Conservation (phyloP, 129 eudicot species). For the Centaurea solstitialis region DNA sequence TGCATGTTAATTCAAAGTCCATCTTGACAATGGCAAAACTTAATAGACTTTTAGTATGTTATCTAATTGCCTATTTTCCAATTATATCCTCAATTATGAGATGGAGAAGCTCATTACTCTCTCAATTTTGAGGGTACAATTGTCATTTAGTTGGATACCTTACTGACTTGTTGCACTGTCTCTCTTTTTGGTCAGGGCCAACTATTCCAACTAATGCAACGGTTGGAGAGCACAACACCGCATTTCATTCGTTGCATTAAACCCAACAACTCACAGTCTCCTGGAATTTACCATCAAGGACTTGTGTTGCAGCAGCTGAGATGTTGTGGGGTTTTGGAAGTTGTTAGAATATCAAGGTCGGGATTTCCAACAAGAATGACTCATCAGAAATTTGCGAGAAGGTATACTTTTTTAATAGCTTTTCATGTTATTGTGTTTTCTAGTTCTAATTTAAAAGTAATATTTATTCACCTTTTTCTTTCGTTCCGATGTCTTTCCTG, state of each 20-base stretch:
- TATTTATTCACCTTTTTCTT: neutral
- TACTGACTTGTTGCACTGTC: conserved; percentile 7
- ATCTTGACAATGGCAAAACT: neutral
- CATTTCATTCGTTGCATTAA: conserved; percentile 97
- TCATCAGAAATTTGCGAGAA: conserved; percentile 91
- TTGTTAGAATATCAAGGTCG: conserved; percentile 91
- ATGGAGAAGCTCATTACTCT: neutral
- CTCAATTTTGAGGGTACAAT: neutral
- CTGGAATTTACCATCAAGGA: conserved; percentile 83
- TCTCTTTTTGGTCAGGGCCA: conserved; percentile 59
- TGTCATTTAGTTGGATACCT: neutral
- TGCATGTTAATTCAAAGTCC: neutral
- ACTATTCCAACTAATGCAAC: conserved; percentile 94
- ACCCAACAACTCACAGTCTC: conserved; percentile 83
- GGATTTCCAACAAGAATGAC: conserved; percentile 95
- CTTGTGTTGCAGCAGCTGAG: conserved; percentile 82
- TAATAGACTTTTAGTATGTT: neutral
- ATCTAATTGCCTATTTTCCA: neutral
- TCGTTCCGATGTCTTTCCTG: conserved; percentile 16
- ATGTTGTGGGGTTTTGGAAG: conserved; percentile 97
- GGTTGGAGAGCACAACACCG: conserved; percentile 87
- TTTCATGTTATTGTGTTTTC: neutral
- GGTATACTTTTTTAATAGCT: conserved; percentile 34
- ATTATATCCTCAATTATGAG: neutral
- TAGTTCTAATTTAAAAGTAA: neutral